A percentile compares a stretch with the other conserved stretches of the same genome.
Conservation (phyloP, 2,329 filamentous ascomycete species). For the Epichloe amarillans region DNA sequence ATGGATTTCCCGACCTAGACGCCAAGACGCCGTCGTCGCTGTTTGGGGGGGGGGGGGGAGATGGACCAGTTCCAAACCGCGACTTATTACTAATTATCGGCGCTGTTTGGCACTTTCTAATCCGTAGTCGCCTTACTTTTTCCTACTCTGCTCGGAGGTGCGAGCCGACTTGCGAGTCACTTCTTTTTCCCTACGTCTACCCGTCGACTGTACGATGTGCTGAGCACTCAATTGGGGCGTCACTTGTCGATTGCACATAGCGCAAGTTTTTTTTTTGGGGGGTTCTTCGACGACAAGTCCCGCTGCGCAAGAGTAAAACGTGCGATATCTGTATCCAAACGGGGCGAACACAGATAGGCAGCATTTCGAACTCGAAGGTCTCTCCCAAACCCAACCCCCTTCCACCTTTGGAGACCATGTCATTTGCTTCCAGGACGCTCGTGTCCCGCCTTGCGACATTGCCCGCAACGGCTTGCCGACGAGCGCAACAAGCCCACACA, state of each 20-base stretch:
- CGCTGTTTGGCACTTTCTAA: slow-evolving; percentile 7
- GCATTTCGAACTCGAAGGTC: too few relatives aligned
- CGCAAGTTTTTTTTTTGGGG: background rate
- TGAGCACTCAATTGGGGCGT: background rate
- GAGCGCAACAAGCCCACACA: slow-evolving; percentile 14
- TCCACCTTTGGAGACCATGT: slow-evolving; percentile 7
- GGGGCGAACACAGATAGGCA: too few relatives aligned
- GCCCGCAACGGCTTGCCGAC: slow-evolving; percentile 17
- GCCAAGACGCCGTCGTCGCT: slow-evolving; percentile 11
- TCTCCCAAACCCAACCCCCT: too few relatives aligned
- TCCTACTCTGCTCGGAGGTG: background rate
- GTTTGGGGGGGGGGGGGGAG: background rate
- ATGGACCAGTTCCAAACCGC: slow-evolving; percentile 1
- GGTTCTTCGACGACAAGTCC: background rate
- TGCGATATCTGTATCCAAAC: too few relatives aligned
- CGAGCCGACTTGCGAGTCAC: background rate
- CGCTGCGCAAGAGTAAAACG: too few relatives aligned
- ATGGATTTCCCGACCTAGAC: slow-evolving; percentile 22
- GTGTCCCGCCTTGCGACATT: slow-evolving; percentile 20
- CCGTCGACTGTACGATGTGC: background rate
- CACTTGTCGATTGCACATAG: background rate
- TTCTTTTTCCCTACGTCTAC: background rate
- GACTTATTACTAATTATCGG: slow-evolving; percentile 7
- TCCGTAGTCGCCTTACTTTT: slow-evolving; percentile 3
- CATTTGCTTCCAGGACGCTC: slow-evolving; percentile 21